A percentile compares a stretch with the other conserved stretches of the same genome.
Conservation (phyloP, 495 filamentous ascomycete genomes). For the Lophiotrema nucula region DNA sequence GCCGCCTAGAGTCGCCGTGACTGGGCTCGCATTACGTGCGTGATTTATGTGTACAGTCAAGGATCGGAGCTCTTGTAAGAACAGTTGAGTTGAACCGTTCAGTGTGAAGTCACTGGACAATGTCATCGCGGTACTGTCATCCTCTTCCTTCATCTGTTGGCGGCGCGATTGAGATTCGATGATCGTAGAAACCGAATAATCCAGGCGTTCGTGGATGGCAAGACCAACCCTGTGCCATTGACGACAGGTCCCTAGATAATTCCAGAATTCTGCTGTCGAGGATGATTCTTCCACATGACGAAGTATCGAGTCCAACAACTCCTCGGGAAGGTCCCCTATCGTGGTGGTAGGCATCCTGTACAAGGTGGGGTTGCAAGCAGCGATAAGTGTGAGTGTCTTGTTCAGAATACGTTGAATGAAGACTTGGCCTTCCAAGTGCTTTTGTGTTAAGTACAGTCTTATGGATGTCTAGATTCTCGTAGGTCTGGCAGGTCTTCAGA, state of each 20-base stretch:
- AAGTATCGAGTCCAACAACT: slow-evolving; percentile 8
- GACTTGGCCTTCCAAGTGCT: too few relatives aligned
- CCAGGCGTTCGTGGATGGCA: background rate
- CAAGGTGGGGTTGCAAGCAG: too few relatives aligned
- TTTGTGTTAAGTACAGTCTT: too few relatives aligned
- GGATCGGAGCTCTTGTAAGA: slow-evolving; percentile 8
- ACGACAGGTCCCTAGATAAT: slow-evolving; percentile 1
- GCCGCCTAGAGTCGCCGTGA: background rate
- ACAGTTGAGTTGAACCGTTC: background rate
- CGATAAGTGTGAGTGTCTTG: too few relatives aligned
- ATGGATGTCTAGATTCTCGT: too few relatives aligned
- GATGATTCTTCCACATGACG: background rate
- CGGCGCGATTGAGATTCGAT: slow-evolving; percentile 10
- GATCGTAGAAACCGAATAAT: slow-evolving; percentile 3
- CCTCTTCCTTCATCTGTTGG: background rate
- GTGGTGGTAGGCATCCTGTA: too few relatives aligned
- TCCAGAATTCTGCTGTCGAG: slow-evolving; percentile 2
- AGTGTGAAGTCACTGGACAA: background rate
- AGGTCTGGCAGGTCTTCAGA: too few relatives aligned
- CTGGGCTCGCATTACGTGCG: slow-evolving; percentile 1
- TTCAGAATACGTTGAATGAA: too few relatives aligned
- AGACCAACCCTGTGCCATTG: slow-evolving; percentile 17
- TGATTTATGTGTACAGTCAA: slow-evolving; percentile 14
- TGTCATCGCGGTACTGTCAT: background rate
- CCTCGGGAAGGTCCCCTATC: slow-evolving; percentile 10